Base-by-base conservation (phyloP, 1,284 basidiomycete species). In the Microbotryomycetes sp. region DNA sequence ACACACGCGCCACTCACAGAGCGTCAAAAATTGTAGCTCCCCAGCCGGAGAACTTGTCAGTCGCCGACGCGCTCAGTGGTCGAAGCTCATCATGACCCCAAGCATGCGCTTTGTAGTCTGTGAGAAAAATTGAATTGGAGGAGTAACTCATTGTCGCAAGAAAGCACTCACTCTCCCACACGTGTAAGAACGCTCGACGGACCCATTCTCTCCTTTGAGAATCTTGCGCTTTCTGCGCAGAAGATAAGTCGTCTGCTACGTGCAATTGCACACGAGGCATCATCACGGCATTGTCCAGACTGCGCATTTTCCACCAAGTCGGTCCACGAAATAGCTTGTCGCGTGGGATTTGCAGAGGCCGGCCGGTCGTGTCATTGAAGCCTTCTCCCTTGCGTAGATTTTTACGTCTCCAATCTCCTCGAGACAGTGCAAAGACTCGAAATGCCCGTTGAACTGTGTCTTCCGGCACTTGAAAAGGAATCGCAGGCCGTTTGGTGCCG, bases 11-110 rank as follows among this genome's bases (percentile, higher is more conserved):
- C 18, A 18, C 35, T 41, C 35, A 41, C 35, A 41, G 18, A 96
- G 81, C 5, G 64, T 75, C 74, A 57, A 67, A 81, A 56, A 85
- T 81, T 1, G 87, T 86, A 0, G 92, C 85, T 15, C 89, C 90
- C 91, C 92, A 96, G 7, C 88, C 83, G 70, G 84, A 83, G 70
- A 84, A 75, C 68, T 74, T 73, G 70, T 76, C 71, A 18, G 70
- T 71, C 31, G 71, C 70, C 2, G 72, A 47, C 24, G n/a, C 54
- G n/a, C 46, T n/a, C 1, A 82, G 69, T 1, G 84, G 79, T 16
- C 73, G 69, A n/a, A 86, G 71, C 72, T 86, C 84, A 70, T 85
- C 84, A 50, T 79, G 75, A 1, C 83, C 82, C 66, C 78, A 83
- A 2, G 84, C 83, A 62, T 78, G 68, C 31, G 73, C 70, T 55